Evolutionary conservation across 2,329 filamentous ascomycete species (phyloP), one percentile per base, ranked within the genome.

Genomic region (Chrysosporium keratinophilum): DNA sequence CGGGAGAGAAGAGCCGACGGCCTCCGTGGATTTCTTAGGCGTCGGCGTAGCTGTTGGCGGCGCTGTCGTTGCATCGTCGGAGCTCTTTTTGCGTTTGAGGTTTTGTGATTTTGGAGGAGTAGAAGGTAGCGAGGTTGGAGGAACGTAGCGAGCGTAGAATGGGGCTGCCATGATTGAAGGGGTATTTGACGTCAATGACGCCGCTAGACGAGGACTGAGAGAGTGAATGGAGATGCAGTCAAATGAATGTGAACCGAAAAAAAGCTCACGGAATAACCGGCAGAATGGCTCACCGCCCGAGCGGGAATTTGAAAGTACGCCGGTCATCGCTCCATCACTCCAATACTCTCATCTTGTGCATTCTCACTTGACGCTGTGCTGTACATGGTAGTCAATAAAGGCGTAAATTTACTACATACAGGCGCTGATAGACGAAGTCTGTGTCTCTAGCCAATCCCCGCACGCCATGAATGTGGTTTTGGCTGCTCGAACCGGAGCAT

Each of bases 141-240:
- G 73, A 41, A 72, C 71, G 60, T 76, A 75, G 50, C 73, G 70
- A 31, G 70, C 67, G 58, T 76, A 74, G 35, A 76, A 69, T 46
- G 70, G 68, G 51, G 67, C 70, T 55, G 73, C 67, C 75, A 78
- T 78, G 19, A 17, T 42, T 23, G 19, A 15, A 28, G n/a, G 7
- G 20, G 20, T 37, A 14, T 11, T 19, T 44, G 17, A 17, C 41
- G 17, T 12, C 17, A 17, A 14, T 44, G 41, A 28, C 15, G 15
- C 12, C 41, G 12, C 10, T n/a, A 46, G 31, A 19, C 15, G 14
- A n/a, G 2, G 17, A 19, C 19, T 19, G 23, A 17, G 6, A 19
- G 50, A 50, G 45, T 54, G 44, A 54, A 54, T 41, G 2, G 9
- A 14, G 12, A 40, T 40, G 37, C 3, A 40, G 37, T 17, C 37